Conservation (phyloP, 192 early-diverging fungal species). For the Coemansia sp. region DNA sequence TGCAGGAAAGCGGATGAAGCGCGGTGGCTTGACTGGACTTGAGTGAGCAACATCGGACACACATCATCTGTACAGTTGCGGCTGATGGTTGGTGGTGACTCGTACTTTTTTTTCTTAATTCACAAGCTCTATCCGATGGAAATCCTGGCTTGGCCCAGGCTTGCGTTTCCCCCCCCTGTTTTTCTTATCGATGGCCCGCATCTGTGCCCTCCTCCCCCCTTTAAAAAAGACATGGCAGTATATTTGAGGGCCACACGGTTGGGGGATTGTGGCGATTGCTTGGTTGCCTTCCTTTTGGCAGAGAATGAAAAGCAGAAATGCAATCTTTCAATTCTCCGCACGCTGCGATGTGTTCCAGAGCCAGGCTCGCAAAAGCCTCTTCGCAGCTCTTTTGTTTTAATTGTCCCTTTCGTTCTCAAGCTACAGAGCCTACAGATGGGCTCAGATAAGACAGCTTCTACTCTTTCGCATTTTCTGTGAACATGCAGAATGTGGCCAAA, state of each 20-base stretch:
- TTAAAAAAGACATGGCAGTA: too few relatives aligned
- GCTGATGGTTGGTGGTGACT: neutral
- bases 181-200: slow-evolving; percentile 16
- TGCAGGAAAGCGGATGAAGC: neutral
- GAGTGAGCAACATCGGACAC: too few relatives aligned
- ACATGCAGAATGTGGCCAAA: neutral
- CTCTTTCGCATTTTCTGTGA: neutral
- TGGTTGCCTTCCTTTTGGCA: too few relatives aligned
- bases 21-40: slow-evolving; percentile 8
- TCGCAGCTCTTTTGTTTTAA: neutral
- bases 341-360: neutral
- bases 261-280: too few relatives aligned
- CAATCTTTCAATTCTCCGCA: neutral
- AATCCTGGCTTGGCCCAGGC: neutral
- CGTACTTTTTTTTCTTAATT: neutral
- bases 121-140: neutral
- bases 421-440: slow-evolving; percentile 9
- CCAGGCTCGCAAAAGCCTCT: neutral
- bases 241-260: too few relatives aligned
- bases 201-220: neutral
- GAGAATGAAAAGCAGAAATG: neutral
- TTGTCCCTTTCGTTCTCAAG: neutral
- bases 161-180: neutral
- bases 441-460: slow-evolving; percentile 2
- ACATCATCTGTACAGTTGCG: too few relatives aligned